Base-by-base conservation (phyloP, 768 basidiomycete genomes). In the Mycena capillaripes region DNA sequence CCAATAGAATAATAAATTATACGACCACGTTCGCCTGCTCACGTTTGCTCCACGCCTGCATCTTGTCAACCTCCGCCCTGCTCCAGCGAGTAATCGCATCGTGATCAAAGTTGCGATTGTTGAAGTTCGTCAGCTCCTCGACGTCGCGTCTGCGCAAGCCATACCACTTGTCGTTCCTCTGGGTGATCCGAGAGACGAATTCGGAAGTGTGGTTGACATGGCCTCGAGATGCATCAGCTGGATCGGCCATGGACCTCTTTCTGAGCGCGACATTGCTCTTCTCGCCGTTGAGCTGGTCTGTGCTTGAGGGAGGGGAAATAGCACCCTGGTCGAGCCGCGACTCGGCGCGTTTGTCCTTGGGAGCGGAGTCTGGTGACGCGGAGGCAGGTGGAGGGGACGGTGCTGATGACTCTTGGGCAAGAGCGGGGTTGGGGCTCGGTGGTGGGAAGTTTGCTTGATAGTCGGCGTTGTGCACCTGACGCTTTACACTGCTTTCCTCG, bases 401-500 rank as follows among this genome's bases (percentile, higher is more conserved):
- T n/a, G 42, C 23, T 19, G 72, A 36, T 50, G 36, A 11, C 0
- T 59, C 52, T 56, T 62, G 53, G 10, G 66, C 61, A 14, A 61
- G 36, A 3, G 44, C 27, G 23, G 62, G 64, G 34, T 62, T 56
- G 32, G 62, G 62, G 40, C n/a, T n/a, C n/a, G n/a, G n/a, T n/a
- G n/a, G n/a, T n/a, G n/a, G n/a, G n/a, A n/a, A n/a, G n/a, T 58
- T 69, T 16, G 73, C 69, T 38, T 68, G 61, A 64, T 74, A 74
- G 69, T 74, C 69, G 34, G 73, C 73, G 44, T 74, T 74, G 66
- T 65, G 73, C 56, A 74, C 68, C 56, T 74, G 73, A 21, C 73
- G 72, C n/a, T n/a, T n/a, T n/a, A 2, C 38, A 38, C 48, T 71
- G 42, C 19, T 44, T 44, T 44, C 16, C 42, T 44, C 42, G 16